Evolutionary conservation across 139 green algal species (phyloP), one percentile per base, ranked within the genome.

Genomic region (Chlorokybus atmophyticus): DNA sequence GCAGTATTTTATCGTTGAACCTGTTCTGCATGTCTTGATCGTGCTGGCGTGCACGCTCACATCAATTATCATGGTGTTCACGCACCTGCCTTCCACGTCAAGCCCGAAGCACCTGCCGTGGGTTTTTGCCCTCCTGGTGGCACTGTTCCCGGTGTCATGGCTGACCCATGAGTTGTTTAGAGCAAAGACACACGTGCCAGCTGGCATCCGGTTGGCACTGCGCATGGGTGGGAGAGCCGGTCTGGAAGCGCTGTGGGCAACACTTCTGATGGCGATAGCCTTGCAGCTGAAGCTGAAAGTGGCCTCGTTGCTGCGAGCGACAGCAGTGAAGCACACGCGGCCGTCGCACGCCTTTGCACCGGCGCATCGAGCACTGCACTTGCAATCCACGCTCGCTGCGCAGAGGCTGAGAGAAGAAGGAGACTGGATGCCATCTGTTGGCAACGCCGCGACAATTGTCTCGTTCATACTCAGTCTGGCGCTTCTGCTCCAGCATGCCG

Each of bases 201-300:
- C 39, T 47, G 39, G 19, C 39, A 47, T 47, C 39, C 39, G 49
- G 59, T 66, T n/a, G n/a, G n/a, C n/a, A n/a, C n/a, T n/a, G n/a
- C n/a, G n/a, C n/a, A n/a, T n/a, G n/a, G n/a, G n/a, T n/a, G n/a
- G n/a, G n/a, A n/a, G n/a, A n/a, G n/a, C n/a, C n/a, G n/a, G n/a
- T n/a, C n/a, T n/a, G n/a, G n/a, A n/a, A n/a, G n/a, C n/a, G n/a
- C n/a, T n/a, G n/a, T n/a, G n/a, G n/a, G n/a, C n/a, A n/a, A 75
- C 81, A 3, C 65, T 94, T 38, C 78, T 84, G 2, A 63, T 93
- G 47, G 67, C 94, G 30, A 71, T 96, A 40, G 86, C 88, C 0
- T 85, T 97, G 39, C 75, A 78, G 24, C 64, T 94, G 0, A 96
- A 95, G 81, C 77, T 97, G 27, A 81, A 79, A 38, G 76, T 93